Base-by-base conservation (phyloP, 139 green algal species). In the Haematococcus sp. region DNA sequence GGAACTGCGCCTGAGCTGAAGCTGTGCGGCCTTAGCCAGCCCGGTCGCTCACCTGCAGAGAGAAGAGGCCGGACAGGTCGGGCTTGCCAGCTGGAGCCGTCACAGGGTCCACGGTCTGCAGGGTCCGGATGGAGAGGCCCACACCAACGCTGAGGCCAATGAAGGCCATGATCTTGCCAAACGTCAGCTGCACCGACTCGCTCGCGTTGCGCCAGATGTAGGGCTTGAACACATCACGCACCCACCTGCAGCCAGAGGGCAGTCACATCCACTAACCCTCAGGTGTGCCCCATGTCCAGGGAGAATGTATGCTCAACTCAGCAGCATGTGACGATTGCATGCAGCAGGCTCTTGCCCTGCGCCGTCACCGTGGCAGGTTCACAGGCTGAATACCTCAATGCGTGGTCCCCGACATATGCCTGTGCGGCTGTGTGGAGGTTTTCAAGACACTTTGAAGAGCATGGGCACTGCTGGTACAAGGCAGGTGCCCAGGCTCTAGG, bases 201-300 rank as follows among this genome's bases (percentile, higher is more conserved):
- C n/a, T 25, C 7, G 77, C 74, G 2, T 68, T 35, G 27, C 23
- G 56, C 33, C 74, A 77, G 28, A 87, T 2, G 74, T 87, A 87
- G 19, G 77, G 77, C 34, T 75, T 78, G 70, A 82, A 79, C 9
- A 87, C 32, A 61, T 87, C 81, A 28, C 67, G 71, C 5, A 78
- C 68, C 69, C 68, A 74, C 68, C 68, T 74, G 68, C 66, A 59
- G 15, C 4, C 11, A 7, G 7, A 7, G 11, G 11, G 40, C 7
- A 49, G 40, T 11, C 40, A 49, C 7, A 49, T 49, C 40, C n/a
- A n/a, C n/a, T n/a, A n/a, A n/a, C n/a, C n/a, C n/a, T n/a, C n/a
- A n/a, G n/a, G n/a, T n/a, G n/a, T n/a, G n/a, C n/a, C n/a, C n/a
- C n/a, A n/a, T n/a, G n/a, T n/a, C n/a, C n/a, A n/a, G n/a, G n/a